These are phyloP conservation scores for Heliosperma pusillum DNA, from an alignment of 148 eudicot species.

Conservation along the genomic window DNA sequence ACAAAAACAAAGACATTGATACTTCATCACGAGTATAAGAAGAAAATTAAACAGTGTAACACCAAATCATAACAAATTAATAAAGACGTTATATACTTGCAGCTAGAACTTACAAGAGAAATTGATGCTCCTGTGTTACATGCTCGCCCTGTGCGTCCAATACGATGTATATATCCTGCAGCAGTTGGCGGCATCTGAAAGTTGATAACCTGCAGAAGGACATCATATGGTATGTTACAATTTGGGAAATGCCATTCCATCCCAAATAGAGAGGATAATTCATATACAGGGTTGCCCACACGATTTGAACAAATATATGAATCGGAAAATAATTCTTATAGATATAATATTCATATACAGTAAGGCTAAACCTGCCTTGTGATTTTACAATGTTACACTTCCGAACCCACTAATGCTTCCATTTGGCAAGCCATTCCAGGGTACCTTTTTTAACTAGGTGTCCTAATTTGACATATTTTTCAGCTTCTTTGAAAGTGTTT, in stretches of 20 bases:
- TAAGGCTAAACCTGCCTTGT: neutral
- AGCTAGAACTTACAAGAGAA: conserved; percentile 60
- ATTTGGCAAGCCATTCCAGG: neutral
- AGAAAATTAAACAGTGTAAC: neutral
- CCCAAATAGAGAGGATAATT: neutral
- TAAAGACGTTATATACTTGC: neutral
- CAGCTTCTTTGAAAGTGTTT: neutral
- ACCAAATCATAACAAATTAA: neutral
- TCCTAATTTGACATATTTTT: neutral
- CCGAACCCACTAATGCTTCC: too few species aligned
- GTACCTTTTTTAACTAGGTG: neutral
- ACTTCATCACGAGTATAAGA: neutral
- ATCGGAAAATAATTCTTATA: neutral
- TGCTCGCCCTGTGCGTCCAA: conserved; percentile 97
- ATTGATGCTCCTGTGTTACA: conserved; percentile 83
- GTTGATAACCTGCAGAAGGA: conserved; percentile 66
- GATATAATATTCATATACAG: too few species aligned
- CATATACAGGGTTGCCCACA: neutral
- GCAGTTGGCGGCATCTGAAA: conserved; percentile 83
- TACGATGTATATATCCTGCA: conserved; percentile 84
- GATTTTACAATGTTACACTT: too few species aligned
- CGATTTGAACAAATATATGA: too few species aligned
- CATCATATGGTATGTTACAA: neutral
- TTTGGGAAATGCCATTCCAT: neutral
- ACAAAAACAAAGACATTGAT: too few species aligned